These are phyloP conservation scores for Curvularia hawaiiensis DNA, from an alignment of 2,329 filamentous ascomycete genomes.

Conservation along the genomic window DNA sequence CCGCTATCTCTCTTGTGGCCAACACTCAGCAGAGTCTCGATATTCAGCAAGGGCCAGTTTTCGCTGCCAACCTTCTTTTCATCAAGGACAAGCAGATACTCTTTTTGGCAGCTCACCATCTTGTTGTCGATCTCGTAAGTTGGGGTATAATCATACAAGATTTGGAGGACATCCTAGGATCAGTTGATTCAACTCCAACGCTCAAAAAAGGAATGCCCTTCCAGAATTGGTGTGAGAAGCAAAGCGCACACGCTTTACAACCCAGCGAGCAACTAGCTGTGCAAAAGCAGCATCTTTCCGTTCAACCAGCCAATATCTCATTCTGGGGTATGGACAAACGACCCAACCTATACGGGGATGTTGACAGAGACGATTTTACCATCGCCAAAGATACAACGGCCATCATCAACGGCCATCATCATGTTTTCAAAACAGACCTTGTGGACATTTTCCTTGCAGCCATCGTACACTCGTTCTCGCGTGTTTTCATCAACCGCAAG, in stretches of 20 bases:
- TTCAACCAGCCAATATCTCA: conserved; percentile 28
- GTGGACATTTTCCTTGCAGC: conserved; percentile 62
- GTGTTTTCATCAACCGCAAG: conserved; percentile 59
- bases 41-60: conserved; percentile 37
- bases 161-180: conserved; percentile 37
- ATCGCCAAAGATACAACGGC: conserved; percentile 28
- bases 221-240: conserved; percentile 38
- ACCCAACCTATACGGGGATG: conserved; percentile 37
- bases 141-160: conserved; percentile 42
- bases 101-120: conserved; percentile 41
- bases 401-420: conserved; percentile 37
- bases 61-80: conserved; percentile 34
- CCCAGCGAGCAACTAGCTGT: conserved; percentile 13
- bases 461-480: conserved; percentile 61
- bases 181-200: conserved; percentile 7
- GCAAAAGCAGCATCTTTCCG: conserved; percentile 16
- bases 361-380: conserved; percentile 36
- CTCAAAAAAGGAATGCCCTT: conserved; percentile 35
- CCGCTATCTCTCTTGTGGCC: conserved; percentile 23
- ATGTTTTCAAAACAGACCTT: conserved; percentile 58
- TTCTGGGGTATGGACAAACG: conserved; percentile 42
- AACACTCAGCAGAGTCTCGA: conserved; percentile 35
- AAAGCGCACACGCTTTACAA: conserved; percentile 26
- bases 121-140: conserved; percentile 42
- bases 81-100: conserved; percentile 29